Base-by-base conservation (phyloP, 108 stramenopile species). In the Skeletonema menzelii region DNA sequence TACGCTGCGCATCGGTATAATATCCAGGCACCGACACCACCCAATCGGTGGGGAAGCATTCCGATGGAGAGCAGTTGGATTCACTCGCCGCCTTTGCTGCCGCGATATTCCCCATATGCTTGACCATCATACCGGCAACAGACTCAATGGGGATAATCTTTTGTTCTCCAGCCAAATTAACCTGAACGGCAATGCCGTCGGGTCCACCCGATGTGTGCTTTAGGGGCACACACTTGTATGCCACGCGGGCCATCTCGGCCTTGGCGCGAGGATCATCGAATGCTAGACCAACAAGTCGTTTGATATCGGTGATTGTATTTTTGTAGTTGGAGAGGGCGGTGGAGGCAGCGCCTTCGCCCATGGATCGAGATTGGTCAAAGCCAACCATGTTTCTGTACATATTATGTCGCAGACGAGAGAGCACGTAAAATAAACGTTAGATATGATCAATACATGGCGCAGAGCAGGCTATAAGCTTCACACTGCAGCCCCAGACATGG, bases 21-120 rank as follows among this genome's bases (percentile, higher is more conserved):
- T 92, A 99, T 7, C 86, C 70, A n/a, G 99, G 99, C 57, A 98
- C 94, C 61, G 93, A 87, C 60, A 99, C 65, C 34, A 98, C 99
- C 82, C 94, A 89, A 70, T 99, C 97, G 10, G 91, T 90, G 56
- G 96, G 91, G 73, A 89, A 85, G 34, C 67, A 82, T 40, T 83
- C 84, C 32, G 49, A 56, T 1, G 68, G 56, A 69, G 69, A 62
- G n/a, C 56, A 46, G 35, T 63, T 63, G 15, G 32, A 40, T 56
- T 76, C 75, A n/a, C 24, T 13, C 31, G 87, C 82, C 15, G 88
- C 85, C 75, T 92, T 92, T 13, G 72, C 62, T 32, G 92, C 94
- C 19, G 94, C 94, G 65, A 98, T 94, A 27, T 68, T 70, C 44
- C 90, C 87, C 85, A 97, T 86, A 73, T 97, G 96, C 55, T 84